Conservation (phyloP, 495 filamentous ascomycete genomes). For the Rhypophila decipiens region DNA sequence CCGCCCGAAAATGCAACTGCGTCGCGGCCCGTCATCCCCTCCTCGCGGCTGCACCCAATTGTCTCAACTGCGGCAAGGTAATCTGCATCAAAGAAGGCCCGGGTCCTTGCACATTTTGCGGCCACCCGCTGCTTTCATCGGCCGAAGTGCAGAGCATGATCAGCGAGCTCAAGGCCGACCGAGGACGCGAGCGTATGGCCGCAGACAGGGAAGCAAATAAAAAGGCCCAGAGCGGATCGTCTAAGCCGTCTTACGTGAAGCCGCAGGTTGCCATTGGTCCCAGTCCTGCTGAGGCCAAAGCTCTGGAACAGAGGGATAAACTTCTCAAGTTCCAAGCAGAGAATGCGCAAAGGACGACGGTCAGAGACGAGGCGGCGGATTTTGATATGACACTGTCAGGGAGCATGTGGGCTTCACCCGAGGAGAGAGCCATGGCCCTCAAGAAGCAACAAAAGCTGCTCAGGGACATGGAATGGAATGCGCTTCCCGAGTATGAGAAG, state of each 20-base stretch:
- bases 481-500: conserved; percentile 90
- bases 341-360: conserved; percentile 79
- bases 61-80: conserved; percentile 90
- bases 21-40: conserved; percentile 79
- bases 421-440: conserved; percentile 78
- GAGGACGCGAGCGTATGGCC: conserved; percentile 77
- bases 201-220: conserved; percentile 63
- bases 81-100: conserved; percentile 91
- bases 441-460: conserved; percentile 87
- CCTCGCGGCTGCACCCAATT: conserved; percentile 83
- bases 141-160: conserved; percentile 80
- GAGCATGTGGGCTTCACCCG: conserved; percentile 82
- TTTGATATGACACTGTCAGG: conserved; percentile 69
- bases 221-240: conserved; percentile 55
- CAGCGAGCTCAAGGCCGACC: conserved; percentile 73
- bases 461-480: conserved; percentile 84
- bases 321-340: conserved; percentile 80
- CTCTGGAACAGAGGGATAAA: conserved; percentile 73
- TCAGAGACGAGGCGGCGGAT: conserved; percentile 90
- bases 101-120: conserved; percentile 92
- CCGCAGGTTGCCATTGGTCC: conserved; percentile 33
- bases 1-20: conserved; percentile 69
- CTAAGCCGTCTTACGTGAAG: conserved; percentile 41
- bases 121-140: conserved; percentile 59
- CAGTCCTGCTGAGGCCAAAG: conserved; percentile 45